A percentile compares a stretch with the other conserved stretches of the same genome.
These are phyloP conservation scores for Trichoderma koningiopsis DNA, from an alignment of 2,329 filamentous ascomycete genomes.

Conservation along the genomic window DNA sequence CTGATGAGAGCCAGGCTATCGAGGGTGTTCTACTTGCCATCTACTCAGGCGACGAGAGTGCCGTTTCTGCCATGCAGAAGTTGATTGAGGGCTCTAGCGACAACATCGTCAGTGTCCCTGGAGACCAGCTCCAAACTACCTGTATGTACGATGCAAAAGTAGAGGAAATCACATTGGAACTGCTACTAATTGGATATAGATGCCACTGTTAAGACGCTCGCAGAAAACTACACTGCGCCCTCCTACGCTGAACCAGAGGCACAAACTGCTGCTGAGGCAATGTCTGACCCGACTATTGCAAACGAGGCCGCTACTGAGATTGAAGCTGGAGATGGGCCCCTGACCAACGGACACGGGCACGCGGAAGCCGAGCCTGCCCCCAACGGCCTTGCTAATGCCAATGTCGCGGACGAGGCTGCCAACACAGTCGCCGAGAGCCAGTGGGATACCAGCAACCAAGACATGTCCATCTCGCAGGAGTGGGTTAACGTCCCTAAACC, in stretches of 20 bases:
- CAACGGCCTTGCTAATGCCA: constrained; percentile 52
- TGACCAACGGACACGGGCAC: constrained; percentile 48
- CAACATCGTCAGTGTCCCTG: constrained; percentile 63
- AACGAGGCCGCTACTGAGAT: constrained; percentile 71
- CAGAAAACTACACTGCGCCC: constrained; percentile 54
- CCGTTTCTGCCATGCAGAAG: constrained; percentile 74
- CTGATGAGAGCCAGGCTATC: constrained; percentile 77
- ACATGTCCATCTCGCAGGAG: constrained; percentile 58
- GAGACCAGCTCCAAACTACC: constrained; percentile 66
- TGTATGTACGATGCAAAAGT: constrained; percentile 53
- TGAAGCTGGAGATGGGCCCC: constrained; percentile 48
- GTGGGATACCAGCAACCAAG: constrained; percentile 58
- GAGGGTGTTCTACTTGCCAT: constrained; percentile 78
- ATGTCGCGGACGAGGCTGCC: constrained; percentile 54
- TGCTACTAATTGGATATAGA: constrained; percentile 37
- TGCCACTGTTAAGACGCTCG: constrained; percentile 47
- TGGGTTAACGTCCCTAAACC: constrained; percentile 73
- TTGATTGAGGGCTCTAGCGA: constrained; percentile 74
- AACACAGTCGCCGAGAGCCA: constrained; percentile 66
- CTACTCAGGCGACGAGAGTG: constrained; percentile 75
- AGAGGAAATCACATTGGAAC: background rate
- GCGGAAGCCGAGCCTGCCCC: constrained; percentile 40
- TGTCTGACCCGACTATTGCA: constrained; percentile 66
- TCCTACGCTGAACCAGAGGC: constrained; percentile 40
- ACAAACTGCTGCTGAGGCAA: constrained; percentile 39